Evolutionary conservation across 768 basidiomycete genomes (phyloP), one percentile per base, ranked within the genome.

Genomic region (Hydnomerulius pinastri): DNA sequence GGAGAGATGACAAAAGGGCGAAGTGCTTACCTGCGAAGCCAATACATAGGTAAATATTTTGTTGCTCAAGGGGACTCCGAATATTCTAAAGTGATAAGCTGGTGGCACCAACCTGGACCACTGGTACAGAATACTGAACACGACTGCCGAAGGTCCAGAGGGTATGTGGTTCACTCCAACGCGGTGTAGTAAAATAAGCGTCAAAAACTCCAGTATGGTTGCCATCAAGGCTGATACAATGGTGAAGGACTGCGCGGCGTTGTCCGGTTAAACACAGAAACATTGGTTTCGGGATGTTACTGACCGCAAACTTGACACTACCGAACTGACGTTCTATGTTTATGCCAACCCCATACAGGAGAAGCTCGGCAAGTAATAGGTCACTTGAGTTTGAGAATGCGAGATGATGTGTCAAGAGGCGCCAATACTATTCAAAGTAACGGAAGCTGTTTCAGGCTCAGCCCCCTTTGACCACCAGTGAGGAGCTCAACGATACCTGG

Each of bases 371-470:
- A 36, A 97, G 65, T 49, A 97, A 78, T 28, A 98, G 77, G 61
- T 96, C 92, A 47, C 88, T 88, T 0, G 92, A 96, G 65, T 84
- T 96, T 7, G 85, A 77, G 64, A 87, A 96, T 2, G 83, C 86
- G 15, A 90, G 55, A 54, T 89, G 87, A 66, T 93, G 87, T 9
- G 77, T 70, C 15, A 81, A 61, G 17, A 97, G 75, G 25, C 94
- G 80, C 92, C 91, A 97, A 62, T 92, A 92, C 92, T 98, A 67
- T 53, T 47, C 54, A 54, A 30, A 54, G 58, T 59, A 37, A 44
- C 15, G 28, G 35, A 40, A 50, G 46, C 64, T 64, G 60, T 59
- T 65, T 69, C 66, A 71, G 68, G 66, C 59, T 71, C 48, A 64
- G 57, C 50, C 51, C 46, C 38, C 53, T 57, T 57, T 55, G 43